These are phyloP conservation scores for Acephala macrosclerotiorum DNA, from an alignment of 2,329 filamentous ascomycete genomes.

Conservation along the genomic window DNA sequence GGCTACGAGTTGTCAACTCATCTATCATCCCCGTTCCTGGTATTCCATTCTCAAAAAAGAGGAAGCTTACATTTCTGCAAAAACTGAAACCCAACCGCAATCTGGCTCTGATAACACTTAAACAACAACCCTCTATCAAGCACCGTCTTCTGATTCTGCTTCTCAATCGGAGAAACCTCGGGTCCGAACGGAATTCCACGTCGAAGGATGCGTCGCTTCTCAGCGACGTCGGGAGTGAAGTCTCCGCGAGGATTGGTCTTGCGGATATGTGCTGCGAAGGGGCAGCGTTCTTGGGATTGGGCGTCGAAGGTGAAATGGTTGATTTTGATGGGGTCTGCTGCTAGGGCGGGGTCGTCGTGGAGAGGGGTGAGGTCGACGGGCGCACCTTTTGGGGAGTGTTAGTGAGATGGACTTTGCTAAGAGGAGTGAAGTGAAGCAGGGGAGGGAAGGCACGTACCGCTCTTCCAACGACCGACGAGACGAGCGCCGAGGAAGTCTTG, in stretches of 20 bases:
- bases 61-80: slow-evolving; percentile 45
- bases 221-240: slow-evolving; percentile 42
- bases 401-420: background rate
- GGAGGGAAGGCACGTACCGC: slow-evolving; percentile 21
- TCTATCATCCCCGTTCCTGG: too few relatives aligned
- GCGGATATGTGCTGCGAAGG: slow-evolving; percentile 55
- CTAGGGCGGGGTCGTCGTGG: slow-evolving; percentile 44
- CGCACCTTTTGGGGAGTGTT: slow-evolving; percentile 38
- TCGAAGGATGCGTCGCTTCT: slow-evolving; percentile 49
- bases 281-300: slow-evolving; percentile 48
- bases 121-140: slow-evolving; percentile 54
- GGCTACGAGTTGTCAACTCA: slow-evolving; percentile 8
- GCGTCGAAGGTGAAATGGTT: slow-evolving; percentile 49
- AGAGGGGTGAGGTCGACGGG: slow-evolving; percentile 44
- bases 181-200: slow-evolving; percentile 53
- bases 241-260: slow-evolving; percentile 53
- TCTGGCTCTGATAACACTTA: slow-evolving; percentile 53
- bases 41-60: background rate
- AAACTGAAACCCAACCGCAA: slow-evolving; percentile 51
- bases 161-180: slow-evolving; percentile 43
- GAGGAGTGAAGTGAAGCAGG: background rate
- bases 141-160: slow-evolving; percentile 41
- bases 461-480: slow-evolving; percentile 53
- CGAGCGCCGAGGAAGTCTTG: slow-evolving; percentile 51
- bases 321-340: slow-evolving; percentile 33